phyloP scores from a whole-genome alignment of 1,139 yeast genomes.

The Zygosaccharomyces pseudobailii region DNA sequence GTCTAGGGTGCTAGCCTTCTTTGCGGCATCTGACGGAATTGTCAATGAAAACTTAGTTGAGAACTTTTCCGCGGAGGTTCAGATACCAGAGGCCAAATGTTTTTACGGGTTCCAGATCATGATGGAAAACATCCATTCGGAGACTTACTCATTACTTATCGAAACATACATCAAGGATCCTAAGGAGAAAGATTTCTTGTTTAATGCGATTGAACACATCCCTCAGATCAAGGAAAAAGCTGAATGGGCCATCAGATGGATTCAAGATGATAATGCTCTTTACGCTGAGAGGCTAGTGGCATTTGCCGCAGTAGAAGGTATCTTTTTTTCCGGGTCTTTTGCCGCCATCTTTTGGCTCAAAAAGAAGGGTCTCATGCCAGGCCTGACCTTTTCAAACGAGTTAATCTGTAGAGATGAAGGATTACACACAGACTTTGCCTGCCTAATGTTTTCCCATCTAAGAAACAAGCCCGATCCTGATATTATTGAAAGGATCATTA shows the following conservation, averaged over 20 bases:
- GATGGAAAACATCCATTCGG: constrained; percentile 99
- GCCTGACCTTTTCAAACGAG: constrained; percentile 93
- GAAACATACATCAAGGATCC: constrained; percentile 96
- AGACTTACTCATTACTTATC: constrained; percentile 89
- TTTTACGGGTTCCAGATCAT: constrained; percentile 98
- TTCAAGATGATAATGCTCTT: constrained; percentile 75
- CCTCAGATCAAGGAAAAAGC: constrained; percentile 96
- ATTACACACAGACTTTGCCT: constrained; percentile 96
- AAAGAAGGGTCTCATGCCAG: constrained; percentile 98
- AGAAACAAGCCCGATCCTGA: constrained; percentile 77
- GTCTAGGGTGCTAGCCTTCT: constrained; percentile 92
- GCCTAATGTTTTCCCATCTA: constrained; percentile 88
- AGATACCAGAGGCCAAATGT: constrained; percentile 95
- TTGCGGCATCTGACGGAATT: constrained; percentile 97
- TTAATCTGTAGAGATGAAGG: constrained; percentile 98
- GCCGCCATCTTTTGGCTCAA: constrained; percentile 98
- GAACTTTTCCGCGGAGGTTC: constrained; percentile 95
- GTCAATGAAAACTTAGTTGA: constrained; percentile 96
- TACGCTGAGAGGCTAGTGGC: constrained; percentile 96
- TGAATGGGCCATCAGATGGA: constrained; percentile 98
- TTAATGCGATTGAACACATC: constrained; percentile 90
- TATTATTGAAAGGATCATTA: constrained; percentile 77
- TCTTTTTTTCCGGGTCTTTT: constrained; percentile 95
- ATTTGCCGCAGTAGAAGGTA: constrained; percentile 98
- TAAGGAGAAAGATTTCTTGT: constrained; percentile 78